Evolutionary conservation across 2,329 filamentous ascomycete species (phyloP), one percentile per base, ranked within the genome.

Genomic region (Hymenoscyphus infarciens): DNA sequence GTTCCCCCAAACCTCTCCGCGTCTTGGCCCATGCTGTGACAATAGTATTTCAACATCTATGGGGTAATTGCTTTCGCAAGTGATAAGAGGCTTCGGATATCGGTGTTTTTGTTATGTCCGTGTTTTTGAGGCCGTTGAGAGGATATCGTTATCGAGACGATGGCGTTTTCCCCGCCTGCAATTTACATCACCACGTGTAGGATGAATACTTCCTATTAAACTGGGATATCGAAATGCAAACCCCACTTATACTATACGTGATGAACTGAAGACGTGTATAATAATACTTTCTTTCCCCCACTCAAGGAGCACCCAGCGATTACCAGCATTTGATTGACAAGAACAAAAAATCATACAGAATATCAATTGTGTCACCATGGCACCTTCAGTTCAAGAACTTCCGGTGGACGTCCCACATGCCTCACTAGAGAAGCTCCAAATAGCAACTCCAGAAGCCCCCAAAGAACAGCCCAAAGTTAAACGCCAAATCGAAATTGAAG

Each of bases 401-500:
- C 42, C 59, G 3, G 60, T 65, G 39, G 61, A 62, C 22, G 49
- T 57, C 11, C 58, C 38, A 45, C 38, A 39, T 13, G 55, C 57
- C 13, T 29, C 39, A 8, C 22, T 49, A n/a, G 59, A 64, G 49
- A 64, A 64, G 39, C 19, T 61, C 15, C 45, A 31, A 2, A 35
- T 56, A 13, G 25, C 52, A 16, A 35, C 31, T 2, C 42, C 22
- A 16, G 52, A 29, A 22, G 25, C 13, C 11, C 22, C 27, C 52
- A 54, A 54, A 27, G 62, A 61, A n/a, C 16, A 19, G 11, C 52
- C 61, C 3, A 67, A 63, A 49, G 60, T 67, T 11, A 65, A 66
- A 45, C 61, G 64, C 57, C 64, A 68, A 61, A 69, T 67, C 22
- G 66, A 69, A 11, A 53, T 64, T 10, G 66, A 69, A 58, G 68